Base-by-base conservation (phyloP, 106 monocot genomes). In the Dioscorea dumetorum region DNA sequence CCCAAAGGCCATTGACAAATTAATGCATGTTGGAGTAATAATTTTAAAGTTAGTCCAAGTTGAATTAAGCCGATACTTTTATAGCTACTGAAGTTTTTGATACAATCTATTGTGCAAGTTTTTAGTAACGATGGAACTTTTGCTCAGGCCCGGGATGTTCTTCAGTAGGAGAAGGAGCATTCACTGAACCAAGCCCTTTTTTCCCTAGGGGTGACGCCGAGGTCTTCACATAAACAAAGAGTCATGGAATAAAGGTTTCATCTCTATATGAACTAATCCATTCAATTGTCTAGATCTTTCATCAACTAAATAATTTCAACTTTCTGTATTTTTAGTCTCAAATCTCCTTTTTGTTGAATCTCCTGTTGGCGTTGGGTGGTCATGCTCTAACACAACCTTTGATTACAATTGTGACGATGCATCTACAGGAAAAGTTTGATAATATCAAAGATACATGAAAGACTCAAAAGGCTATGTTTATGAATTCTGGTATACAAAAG, bases 331-430 rank as follows among this genome's bases (percentile, higher is more conserved):
- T 48, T 8, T 62, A 92, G 92, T 71, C 13, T 89, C 92, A 61
- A 97, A 97, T 82, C 80, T 97, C 20, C 89, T 97, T 31, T 97
- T 97, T 72, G 80, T 97, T 41, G 97, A 97, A 73, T 97, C 97
- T 63, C 92, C 97, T 82, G 97, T 84, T 71, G 97, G 97, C 79
- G 92, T 97, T 72, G 97, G 97, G 57, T 97, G 97, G 97, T 97
- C 97, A 17, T 97, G 92, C 54, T 97, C 97, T 17, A 97, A 97
- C 64, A 82, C 28, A 5, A 82, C 89, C 48, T 76, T 80, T 63
- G 97, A 97, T 69, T 97, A 97, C 60, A 82, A 61, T 19, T 21
- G 63, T 54, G 97, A 87, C 48, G 97, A 97, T 74, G 64, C 63
- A 31, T 71, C 76, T 5, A 80, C 92, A 15, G 92, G 97, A 92